Base-by-base conservation (phyloP, 495 filamentous ascomycete species). In the Lasiosphaeris hirsuta region DNA sequence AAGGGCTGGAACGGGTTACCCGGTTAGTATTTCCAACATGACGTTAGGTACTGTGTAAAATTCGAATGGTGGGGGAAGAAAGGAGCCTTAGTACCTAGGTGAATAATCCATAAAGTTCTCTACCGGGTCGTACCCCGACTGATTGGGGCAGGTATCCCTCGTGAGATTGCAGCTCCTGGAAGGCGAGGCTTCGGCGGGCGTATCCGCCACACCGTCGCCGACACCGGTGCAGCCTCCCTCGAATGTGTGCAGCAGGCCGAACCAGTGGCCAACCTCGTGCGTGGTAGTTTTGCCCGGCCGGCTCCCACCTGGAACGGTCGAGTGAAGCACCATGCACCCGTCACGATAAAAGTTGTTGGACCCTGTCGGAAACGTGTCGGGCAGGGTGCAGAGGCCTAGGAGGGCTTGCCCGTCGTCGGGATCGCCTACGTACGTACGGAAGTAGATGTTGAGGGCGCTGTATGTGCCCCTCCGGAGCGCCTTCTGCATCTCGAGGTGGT, bases 181-280 rank as follows among this genome's bases (percentile, higher is more conserved):
- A 1, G 54, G 41, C 19, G 10, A n/a, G 3, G 14, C 34, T 34
- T 56, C 54, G 0, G 46, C n/a, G 2, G 54, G 54, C 0, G 54
- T 56, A 40, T 56, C 54, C 0, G 1, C 1, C 0, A 56, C 37
- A n/a, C 49, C n/a, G 45, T 56, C 54, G 1, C 54, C 54, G 1
- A 38, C 13, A 1, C 54, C 54, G 7, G 49, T 43, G 30, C 44
- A 56, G 0, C 54, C 48, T 8, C 77, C 80, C 60, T 81, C 66
- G 60, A 83, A 83, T n/a, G 74, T 77, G 62, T 83, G 81, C 54
- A 71, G 65, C 46, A 82, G 69, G 23, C 79, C 76, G 15, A 83
- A 64, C 77, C 79, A 82, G 61, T 83, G 80, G 5, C 78, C 79
- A 23, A 77, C 74, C 66, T 82, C 81, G 58, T 83, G 80, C 37